Percentiles rank a stretch among this genome's conserved stretches.
Conservation (phyloP, 345 rosid species). For the Kandelia obovata region DNA sequence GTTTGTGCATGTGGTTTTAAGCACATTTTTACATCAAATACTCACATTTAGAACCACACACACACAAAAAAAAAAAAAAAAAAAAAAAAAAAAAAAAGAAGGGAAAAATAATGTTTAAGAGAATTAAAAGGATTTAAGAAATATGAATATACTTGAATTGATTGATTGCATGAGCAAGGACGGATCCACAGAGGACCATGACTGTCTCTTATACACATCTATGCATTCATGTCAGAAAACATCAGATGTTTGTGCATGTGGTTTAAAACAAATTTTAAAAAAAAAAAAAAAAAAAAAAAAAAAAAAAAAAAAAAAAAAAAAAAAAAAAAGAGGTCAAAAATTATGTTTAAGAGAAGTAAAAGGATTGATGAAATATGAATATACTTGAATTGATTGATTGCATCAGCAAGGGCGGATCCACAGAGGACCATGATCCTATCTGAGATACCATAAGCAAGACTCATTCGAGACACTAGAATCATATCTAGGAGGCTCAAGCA, state of each 20-base stretch:
- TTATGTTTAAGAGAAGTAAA: conserved; percentile 7
- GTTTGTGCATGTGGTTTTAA: not conserved
- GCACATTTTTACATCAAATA: not conserved
- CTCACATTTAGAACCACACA: not conserved
- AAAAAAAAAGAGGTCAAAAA: not conserved
- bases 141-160: conserved; percentile 69
- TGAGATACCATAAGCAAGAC: conserved; percentile 57
- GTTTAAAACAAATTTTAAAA: no score
- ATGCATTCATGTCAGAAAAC: no score
- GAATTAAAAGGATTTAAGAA: conserved; percentile 3
- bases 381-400: conserved; percentile 92
- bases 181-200: conserved; percentile 89
- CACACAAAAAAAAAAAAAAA: no score
- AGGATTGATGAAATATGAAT: conserved; percentile 5
- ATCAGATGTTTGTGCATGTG: no score
- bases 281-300: no score
- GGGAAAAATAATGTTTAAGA: not conserved
- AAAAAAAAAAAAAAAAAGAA: not conserved
- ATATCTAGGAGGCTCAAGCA: conserved; percentile 62
- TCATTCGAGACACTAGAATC: conserved; percentile 59
- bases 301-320: not conserved
- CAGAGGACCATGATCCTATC: conserved; percentile 82
- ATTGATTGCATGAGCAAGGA: conserved; percentile 81
- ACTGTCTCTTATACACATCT: no score
- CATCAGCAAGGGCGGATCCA: conserved; percentile 92